Percentiles rank a stretch among this genome's conserved stretches.
These are phyloP conservation scores for Magnaporthiopsis rhizophila DNA, from an alignment of 2,329 filamentous ascomycete species.

Conservation along the genomic window DNA sequence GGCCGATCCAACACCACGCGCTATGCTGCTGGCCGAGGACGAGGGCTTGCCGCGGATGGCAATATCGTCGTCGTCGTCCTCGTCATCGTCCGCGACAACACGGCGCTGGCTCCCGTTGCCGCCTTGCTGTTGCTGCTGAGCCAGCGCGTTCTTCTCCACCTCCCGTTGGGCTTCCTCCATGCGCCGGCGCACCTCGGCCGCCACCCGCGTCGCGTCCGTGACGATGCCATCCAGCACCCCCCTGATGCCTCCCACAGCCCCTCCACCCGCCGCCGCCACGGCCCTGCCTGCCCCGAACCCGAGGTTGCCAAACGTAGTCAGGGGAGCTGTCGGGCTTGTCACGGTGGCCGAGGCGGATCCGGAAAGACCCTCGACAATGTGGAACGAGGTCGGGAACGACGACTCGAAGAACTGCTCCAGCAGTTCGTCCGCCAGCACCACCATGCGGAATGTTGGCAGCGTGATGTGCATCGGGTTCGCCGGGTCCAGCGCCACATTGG, in stretches of 20 bases:
- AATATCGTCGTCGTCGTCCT: slow-evolving; percentile 62
- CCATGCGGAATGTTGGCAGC: slow-evolving; percentile 96
- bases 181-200: slow-evolving; percentile 78
- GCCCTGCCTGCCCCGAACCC: slow-evolving; percentile 44
- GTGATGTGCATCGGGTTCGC: slow-evolving; percentile 92
- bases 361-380: slow-evolving; percentile 60
- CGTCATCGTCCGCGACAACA: slow-evolving; percentile 42
- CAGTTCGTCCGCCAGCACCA: slow-evolving; percentile 89
- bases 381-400: slow-evolving; percentile 89
- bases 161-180: slow-evolving; percentile 96
- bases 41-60: slow-evolving; percentile 33
- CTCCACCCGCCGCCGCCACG: slow-evolving; percentile 28
- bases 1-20: slow-evolving; percentile 28
- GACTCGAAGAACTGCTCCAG: slow-evolving; percentile 97
- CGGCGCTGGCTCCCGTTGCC: slow-evolving; percentile 48
- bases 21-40: slow-evolving; percentile 32
- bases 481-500: slow-evolving; percentile 86
- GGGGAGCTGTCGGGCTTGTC: slow-evolving; percentile 25
- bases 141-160: slow-evolving; percentile 73
- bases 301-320: slow-evolving; percentile 79
- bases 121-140: slow-evolving; percentile 32
- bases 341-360: slow-evolving; percentile 18
- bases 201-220: slow-evolving; percentile 92
- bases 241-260: slow-evolving; percentile 66
- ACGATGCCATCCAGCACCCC: slow-evolving; percentile 97